Evolutionary conservation across 2,329 filamentous ascomycete species (phyloP).

Genomic region (Trichoderma afroharzianum): DNA sequence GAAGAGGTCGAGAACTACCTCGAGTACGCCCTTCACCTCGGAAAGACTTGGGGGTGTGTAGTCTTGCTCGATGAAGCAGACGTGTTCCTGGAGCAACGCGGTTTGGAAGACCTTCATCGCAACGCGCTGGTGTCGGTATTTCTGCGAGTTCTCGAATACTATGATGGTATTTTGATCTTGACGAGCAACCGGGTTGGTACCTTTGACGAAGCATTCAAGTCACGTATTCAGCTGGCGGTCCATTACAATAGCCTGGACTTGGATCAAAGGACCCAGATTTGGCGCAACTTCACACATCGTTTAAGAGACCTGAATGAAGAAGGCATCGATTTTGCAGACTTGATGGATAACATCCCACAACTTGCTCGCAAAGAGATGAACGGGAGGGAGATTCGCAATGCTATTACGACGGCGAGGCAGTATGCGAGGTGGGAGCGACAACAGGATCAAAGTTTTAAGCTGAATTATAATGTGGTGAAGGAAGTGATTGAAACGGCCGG

Average conservation of each 20-base stretch:
- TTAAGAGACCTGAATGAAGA: background rate
- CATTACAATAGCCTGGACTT: background rate
- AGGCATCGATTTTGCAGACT: background rate
- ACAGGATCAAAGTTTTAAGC: background rate
- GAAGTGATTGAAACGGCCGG: background rate
- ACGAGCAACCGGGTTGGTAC: background rate
- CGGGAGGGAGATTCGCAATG: background rate
- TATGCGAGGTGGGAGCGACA: background rate
- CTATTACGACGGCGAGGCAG: background rate
- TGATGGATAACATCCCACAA: background rate
- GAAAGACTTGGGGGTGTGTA: background rate
- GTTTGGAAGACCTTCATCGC: background rate
- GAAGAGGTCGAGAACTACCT: background rate
- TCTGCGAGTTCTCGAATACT: background rate
- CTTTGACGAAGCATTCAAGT: background rate
- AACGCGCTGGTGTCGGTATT: background rate
- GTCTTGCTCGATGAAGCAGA: slow-evolving; percentile 2
- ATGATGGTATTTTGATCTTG: background rate
- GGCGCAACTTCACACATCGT: background rate
- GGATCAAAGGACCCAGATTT: background rate
- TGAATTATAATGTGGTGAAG: background rate
- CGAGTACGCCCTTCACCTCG: background rate
- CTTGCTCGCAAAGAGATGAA: background rate
- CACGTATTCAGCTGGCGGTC: background rate
- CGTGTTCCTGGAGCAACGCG: background rate